Conservation (phyloP, 352 stramenopile species). For the Phytophthora ramorum region DNA sequence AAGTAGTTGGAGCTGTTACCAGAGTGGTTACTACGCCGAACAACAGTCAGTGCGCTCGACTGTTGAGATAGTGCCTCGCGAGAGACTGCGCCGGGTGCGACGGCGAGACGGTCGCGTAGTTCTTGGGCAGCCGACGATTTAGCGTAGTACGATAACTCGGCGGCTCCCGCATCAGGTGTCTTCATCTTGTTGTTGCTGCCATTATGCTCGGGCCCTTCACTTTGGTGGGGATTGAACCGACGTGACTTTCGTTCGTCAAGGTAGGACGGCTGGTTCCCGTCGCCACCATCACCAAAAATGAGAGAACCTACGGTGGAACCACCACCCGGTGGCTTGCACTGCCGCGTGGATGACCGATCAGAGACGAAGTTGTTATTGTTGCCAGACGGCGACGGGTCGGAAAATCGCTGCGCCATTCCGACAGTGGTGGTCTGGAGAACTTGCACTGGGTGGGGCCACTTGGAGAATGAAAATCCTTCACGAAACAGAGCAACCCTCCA, state of each 20-base stretch:
- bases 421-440: neutral
- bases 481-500: neutral
- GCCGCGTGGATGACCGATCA: slow-evolving; percentile 49
- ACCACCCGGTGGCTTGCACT: slow-evolving; percentile 54
- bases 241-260: slow-evolving; percentile 64
- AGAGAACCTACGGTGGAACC: slow-evolving; percentile 56
- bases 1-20: slow-evolving; percentile 50
- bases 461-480: slow-evolving; percentile 7
- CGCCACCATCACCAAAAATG: slow-evolving; percentile 46
- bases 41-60: slow-evolving; percentile 11
- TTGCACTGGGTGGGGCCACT: slow-evolving; percentile 12
- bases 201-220: slow-evolving; percentile 41
- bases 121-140: slow-evolving; percentile 42
- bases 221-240: slow-evolving; percentile 35
- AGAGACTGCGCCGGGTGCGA: slow-evolving; percentile 47
- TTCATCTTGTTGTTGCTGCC: slow-evolving; percentile 26
- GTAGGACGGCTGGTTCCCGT: slow-evolving; percentile 43
- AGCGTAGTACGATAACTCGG: slow-evolving; percentile 56
- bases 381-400: slow-evolving; percentile 14
- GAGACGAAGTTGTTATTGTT: slow-evolving; percentile 63
- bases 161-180: slow-evolving; percentile 20
- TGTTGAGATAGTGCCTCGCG: slow-evolving; percentile 48
- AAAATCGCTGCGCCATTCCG: slow-evolving; percentile 26
- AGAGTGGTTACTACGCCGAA: slow-evolving; percentile 23
- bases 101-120: slow-evolving; percentile 47